These are phyloP conservation scores for Solanum ahanhuiri DNA, from an alignment of 257 asterid genomes.

Conservation along the genomic window DNA sequence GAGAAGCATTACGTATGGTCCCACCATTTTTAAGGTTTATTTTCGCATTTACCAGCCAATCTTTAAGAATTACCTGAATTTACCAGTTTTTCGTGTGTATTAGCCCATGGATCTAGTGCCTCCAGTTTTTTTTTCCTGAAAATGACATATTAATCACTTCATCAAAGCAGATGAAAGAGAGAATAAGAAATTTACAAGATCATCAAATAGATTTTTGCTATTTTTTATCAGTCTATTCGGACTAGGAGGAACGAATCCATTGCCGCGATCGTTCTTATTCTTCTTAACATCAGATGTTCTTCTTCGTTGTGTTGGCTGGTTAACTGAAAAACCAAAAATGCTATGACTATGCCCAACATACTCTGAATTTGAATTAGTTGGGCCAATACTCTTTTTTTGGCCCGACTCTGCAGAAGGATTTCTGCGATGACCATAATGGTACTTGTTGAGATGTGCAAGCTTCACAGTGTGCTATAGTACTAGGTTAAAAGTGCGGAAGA, in stretches of 20 bases:
- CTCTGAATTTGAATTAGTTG: conserved; percentile 13
- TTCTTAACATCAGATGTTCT: conserved; percentile 17
- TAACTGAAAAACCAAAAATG: conserved; percentile 2
- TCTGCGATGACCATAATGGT: background rate
- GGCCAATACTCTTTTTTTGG: conserved; percentile 11
- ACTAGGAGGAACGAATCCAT: conserved; percentile 8
- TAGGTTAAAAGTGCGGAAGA: too few species aligned
- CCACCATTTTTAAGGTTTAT: too few species aligned
- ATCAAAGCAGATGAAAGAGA: background rate
- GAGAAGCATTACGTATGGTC: too few species aligned
- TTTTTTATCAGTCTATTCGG: conserved; percentile 3
- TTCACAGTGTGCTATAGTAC: too few species aligned
- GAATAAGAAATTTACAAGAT: conserved; percentile 26
- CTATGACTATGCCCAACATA: conserved; percentile 19
- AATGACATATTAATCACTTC: background rate
- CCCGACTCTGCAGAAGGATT: background rate
- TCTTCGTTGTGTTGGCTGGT: conserved; percentile 6
- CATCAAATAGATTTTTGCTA: conserved; percentile 22
- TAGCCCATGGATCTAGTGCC: too few species aligned
- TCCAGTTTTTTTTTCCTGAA: too few species aligned
- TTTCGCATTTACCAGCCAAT: too few species aligned
- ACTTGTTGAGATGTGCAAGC: background rate
- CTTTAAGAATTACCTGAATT: too few species aligned
- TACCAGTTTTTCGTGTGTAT: too few species aligned
- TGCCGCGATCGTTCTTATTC: conserved; percentile 6